Base-by-base conservation (phyloP, 2,329 filamentous ascomycete species). In the Talaromyces sp. region DNA sequence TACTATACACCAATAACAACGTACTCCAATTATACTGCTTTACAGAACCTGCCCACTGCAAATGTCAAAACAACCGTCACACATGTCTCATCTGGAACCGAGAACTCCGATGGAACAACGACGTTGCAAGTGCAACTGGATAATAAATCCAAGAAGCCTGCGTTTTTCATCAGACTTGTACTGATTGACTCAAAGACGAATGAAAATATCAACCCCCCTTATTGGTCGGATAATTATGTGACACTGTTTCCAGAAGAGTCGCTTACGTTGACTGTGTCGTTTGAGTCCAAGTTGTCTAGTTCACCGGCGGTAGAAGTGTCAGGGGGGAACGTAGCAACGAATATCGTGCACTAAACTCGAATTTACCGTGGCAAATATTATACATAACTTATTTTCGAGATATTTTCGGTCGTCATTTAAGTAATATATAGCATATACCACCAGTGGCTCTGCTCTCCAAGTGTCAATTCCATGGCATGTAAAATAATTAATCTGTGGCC, bases 171-270 rank as follows among this genome's bases (percentile, higher is more conserved):
- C 9, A 74, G 79, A 1, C 58, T 87, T 31, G 79, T 78, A 52
- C 67, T 85, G 1, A 74, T 85, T 0, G 77, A 84, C 62, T 62
- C 58, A 2, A 61, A 68, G 0, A 63, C 61, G 0, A 77, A 77
- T 0, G 64, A 72, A 0, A 82, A 85, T 56, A 74, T 85, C 0
- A 63, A 78, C 4, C 82, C 84, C 0, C 77, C 84, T 0, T 73
- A 75, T 21, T 88, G 85, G 84, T 81, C 80, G 0, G 85, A 87
- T 63, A 88, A 88, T 62, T 88, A 87, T 62, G 73, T 88, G 12
- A 86, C 84, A 1, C 69, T 88, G 10, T 86, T 81, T 77, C 83
- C 85, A 0, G 70, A 73, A 0, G 85, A 88, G 73, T 79, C 72
- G 57, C 51, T 85, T 6, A 71, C 68, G 9, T 21, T 83, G 55